Evolutionary conservation across 495 filamentous ascomycete species (phyloP).

Genomic region (Xylaria scruposa): DNA sequence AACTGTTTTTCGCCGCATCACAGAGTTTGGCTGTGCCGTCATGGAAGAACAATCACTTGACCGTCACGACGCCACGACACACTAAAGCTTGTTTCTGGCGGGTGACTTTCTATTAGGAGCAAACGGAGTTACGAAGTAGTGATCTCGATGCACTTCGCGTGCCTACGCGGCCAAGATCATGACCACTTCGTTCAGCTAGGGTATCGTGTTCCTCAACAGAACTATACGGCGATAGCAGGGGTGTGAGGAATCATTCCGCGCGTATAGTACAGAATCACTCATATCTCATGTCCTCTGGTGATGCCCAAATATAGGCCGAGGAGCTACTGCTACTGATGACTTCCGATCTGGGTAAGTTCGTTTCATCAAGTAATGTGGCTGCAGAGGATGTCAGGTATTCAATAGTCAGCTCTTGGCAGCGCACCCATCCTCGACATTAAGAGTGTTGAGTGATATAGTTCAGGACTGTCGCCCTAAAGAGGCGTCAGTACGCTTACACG

Average conservation of each 20-base stretch:
- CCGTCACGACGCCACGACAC: background rate
- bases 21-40: background rate
- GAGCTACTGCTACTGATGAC: background rate
- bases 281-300: background rate
- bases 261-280: background rate
- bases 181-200: slow-evolving; percentile 2
- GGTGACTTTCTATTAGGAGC: slow-evolving; percentile 10
- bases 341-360: background rate
- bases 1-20: background rate
- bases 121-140: slow-evolving; percentile 12
- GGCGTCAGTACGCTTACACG: slow-evolving; percentile 7
- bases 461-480: background rate
- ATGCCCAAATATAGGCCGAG: background rate
- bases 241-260: background rate
- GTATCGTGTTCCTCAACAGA: background rate
- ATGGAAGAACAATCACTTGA: background rate
- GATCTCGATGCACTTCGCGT: background rate
- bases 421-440: background rate
- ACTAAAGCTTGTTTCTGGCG: background rate
- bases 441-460: slow-evolving; percentile 8
- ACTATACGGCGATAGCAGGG: background rate
- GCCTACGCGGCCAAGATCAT: slow-evolving; percentile 10
- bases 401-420: slow-evolving; percentile 17
- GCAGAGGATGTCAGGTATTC: background rate
- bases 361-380: slow-evolving; percentile 3